These are phyloP conservation scores for Nicotiana tabacum DNA, from an alignment of 257 asterid species.

Conservation along the genomic window DNA sequence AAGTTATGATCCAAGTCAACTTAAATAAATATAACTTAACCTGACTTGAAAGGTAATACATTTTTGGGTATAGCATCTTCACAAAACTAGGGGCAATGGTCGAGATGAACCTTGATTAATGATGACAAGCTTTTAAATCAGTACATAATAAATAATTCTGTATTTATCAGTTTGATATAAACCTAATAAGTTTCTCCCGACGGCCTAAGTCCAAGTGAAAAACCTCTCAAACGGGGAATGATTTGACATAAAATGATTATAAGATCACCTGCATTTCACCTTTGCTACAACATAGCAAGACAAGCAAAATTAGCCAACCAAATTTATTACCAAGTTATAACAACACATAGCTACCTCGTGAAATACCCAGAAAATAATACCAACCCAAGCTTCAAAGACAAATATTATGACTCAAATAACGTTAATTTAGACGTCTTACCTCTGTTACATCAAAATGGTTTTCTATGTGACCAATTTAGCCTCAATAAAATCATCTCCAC, in stretches of 20 bases:
- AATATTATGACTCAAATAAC: neutral
- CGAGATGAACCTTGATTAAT: no score
- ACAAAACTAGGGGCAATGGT: no score
- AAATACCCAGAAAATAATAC: neutral
- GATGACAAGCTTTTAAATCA: no score
- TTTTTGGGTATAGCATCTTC: no score
- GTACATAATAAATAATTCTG: no score
- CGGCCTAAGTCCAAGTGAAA: neutral
- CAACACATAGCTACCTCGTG: conserved; percentile 2
- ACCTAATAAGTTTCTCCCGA: no score
- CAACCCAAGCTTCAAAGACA: neutral
- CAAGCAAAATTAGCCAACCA: neutral
- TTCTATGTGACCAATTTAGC: conserved; percentile 22
- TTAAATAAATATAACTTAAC: no score
- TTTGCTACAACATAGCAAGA: conserved; percentile 1
- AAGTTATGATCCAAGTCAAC: no score
- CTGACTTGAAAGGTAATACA: no score
- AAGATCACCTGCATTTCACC: conserved; percentile 10
- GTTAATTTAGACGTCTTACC: conserved; percentile 13
- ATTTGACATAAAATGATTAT: conserved; percentile 18
- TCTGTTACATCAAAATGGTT: conserved; percentile 22
- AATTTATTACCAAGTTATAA: conserved; percentile 14
- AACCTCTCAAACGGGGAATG: neutral
- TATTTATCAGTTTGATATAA: no score
- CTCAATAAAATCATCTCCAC: conserved; percentile 41